Percentiles rank a stretch among this genome's conserved stretches.
Evolutionary conservation across 2,329 filamentous ascomycete genomes (phyloP).

Genomic region (Trichophyton mentagrophytes): DNA sequence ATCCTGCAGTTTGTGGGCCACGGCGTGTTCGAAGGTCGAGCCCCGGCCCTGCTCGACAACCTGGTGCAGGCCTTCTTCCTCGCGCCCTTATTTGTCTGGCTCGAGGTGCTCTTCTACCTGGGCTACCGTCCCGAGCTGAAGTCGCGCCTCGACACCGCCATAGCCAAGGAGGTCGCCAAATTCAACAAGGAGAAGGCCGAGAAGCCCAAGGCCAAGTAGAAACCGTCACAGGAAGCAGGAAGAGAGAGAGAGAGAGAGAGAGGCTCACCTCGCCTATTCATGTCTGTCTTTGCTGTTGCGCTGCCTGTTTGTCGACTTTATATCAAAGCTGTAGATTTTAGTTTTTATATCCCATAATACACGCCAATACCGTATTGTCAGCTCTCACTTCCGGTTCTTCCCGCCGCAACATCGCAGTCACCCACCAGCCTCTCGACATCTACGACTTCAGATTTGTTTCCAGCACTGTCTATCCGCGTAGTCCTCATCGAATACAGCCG

Average conservation of each 20-base stretch:
- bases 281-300: too few species aligned
- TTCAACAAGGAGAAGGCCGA: constrained; percentile 45
- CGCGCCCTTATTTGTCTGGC: constrained; percentile 93
- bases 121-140: constrained; percentile 86
- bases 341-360: neutral
- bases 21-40: constrained; percentile 73
- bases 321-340: neutral
- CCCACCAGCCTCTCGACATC: neutral
- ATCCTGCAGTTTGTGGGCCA: constrained; percentile 85
- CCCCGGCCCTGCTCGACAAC: constrained; percentile 83
- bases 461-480: neutral
- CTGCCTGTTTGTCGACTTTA: neutral
- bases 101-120: constrained; percentile 79
- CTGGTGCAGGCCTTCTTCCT: constrained; percentile 82
- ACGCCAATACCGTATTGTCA: neutral
- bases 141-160: constrained; percentile 61
- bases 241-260: too few species aligned
- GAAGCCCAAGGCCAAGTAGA: neutral
- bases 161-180: constrained; percentile 64
- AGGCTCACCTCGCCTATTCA: too few species aligned
- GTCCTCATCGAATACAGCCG: too few species aligned
- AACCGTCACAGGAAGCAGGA: too few species aligned
- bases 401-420: neutral
- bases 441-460: neutral
- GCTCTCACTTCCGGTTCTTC: neutral